Evolutionary conservation across 2,329 filamentous ascomycete genomes (phyloP).

Genomic region (Epichloe typhina): DNA sequence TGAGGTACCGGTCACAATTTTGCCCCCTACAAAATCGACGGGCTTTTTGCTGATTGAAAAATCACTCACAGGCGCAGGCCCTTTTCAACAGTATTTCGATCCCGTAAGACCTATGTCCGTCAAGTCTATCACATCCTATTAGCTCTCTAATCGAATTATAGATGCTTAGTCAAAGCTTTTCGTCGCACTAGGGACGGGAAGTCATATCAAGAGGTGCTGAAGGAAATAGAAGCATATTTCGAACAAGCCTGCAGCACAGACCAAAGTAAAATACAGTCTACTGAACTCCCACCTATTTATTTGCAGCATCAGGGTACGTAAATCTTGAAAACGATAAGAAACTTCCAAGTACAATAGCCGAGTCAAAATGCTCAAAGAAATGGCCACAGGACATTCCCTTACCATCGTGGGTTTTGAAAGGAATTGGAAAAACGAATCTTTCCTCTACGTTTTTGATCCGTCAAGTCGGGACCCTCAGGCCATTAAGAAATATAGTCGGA

Average conservation of each 20-base stretch:
- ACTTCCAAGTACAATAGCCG: not conserved
- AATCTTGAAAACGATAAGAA: not conserved
- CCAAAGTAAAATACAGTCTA: constrained; percentile 52
- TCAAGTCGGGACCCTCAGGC: constrained; percentile 58
- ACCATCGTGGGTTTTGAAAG: constrained; percentile 79
- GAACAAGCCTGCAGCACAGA: constrained; percentile 29
- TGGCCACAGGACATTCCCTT: constrained; percentile 59
- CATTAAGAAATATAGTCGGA: constrained; percentile 45
- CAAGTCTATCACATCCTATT: not conserved
- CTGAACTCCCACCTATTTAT: constrained; percentile 71
- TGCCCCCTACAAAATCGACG: not conserved
- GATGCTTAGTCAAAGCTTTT: constrained; percentile 51
- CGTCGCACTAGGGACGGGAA: constrained; percentile 31
- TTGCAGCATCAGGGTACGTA: constrained; percentile 63
- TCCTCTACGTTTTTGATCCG: constrained; percentile 80
- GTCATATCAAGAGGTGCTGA: constrained; percentile 42
- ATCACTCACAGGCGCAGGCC: constrained; percentile 51
- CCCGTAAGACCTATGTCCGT: constrained; percentile 29
- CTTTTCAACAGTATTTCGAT: constrained; percentile 60
- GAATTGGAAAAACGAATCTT: constrained; percentile 46
- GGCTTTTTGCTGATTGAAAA: not conserved
- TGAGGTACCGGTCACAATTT: constrained; percentile 41
- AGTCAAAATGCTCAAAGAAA: not conserved
- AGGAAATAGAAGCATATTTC: constrained; percentile 65
- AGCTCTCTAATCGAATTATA: constrained; percentile 12